These are phyloP conservation scores for Neofusicoccum sp. DNA, from an alignment of 2,329 filamentous ascomycete species.

Conservation along the genomic window DNA sequence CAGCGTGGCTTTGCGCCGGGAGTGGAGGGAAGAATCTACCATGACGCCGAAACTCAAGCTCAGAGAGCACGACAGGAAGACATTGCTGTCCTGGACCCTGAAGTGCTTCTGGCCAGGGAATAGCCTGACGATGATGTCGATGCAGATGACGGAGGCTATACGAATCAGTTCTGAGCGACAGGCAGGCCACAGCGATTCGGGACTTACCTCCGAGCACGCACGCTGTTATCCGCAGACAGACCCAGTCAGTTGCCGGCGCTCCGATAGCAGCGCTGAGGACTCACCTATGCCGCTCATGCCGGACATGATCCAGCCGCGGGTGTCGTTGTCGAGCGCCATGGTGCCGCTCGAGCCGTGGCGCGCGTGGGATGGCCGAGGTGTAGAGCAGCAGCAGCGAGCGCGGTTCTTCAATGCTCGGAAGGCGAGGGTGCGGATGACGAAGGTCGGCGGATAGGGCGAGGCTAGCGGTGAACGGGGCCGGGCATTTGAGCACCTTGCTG, in stretches of 20 bases:
- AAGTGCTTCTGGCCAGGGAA: conserved; percentile 77
- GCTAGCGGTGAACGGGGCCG: neutral
- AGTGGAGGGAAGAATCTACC: conserved; percentile 53
- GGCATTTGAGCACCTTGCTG: conserved; percentile 21
- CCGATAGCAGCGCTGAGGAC: conserved; percentile 24
- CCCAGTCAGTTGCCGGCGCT: neutral
- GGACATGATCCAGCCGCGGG: conserved; percentile 89
- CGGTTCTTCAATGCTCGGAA: neutral
- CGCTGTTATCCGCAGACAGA: conserved; percentile 28
- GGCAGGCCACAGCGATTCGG: conserved; percentile 6
- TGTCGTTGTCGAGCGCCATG: conserved; percentile 56
- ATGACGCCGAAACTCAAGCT: conserved; percentile 96
- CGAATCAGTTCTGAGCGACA: conserved; percentile 15
- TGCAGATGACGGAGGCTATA: conserved; percentile 79
- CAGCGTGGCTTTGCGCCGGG: conserved; percentile 23
- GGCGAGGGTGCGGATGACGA: neutral
- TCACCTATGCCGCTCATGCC: conserved; percentile 76
- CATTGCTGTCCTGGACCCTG: conserved; percentile 84
- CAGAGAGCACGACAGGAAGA: conserved; percentile 83
- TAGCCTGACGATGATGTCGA: conserved; percentile 75
- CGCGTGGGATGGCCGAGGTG: neutral
- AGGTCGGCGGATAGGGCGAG: neutral
- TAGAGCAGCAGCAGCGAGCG: neutral
- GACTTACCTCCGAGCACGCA: conserved; percentile 41
- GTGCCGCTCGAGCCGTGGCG: conserved; percentile 11